Conservation (phyloP, 768 basidiomycete genomes). For the Mycena amicta region DNA sequence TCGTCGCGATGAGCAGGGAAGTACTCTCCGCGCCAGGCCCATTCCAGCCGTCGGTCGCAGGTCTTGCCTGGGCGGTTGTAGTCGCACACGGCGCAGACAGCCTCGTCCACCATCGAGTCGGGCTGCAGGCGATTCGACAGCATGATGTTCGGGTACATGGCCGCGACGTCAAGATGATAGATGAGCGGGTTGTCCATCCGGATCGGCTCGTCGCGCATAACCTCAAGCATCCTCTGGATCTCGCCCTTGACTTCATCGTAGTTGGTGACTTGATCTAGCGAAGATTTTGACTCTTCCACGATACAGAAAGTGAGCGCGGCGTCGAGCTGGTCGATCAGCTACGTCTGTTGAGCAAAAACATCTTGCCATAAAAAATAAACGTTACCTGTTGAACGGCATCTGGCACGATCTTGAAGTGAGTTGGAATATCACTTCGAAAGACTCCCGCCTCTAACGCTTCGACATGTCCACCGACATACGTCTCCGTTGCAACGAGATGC, state of each 20-base stretch:
- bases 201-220: slow-evolving; percentile 89
- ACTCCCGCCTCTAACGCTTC: slow-evolving; percentile 98
- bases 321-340: slow-evolving; percentile 95
- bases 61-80: slow-evolving; percentile 95
- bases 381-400: slow-evolving; percentile 79
- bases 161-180: slow-evolving; percentile 98
- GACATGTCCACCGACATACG: slow-evolving; percentile 98
- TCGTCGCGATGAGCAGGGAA: slow-evolving; percentile 98
- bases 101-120: slow-evolving; percentile 96
- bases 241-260: slow-evolving; percentile 89
- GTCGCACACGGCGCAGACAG: slow-evolving; percentile 97
- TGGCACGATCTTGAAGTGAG: slow-evolving; percentile 94
- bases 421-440: slow-evolving; percentile 92
- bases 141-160: slow-evolving; percentile 99
- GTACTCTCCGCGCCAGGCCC: slow-evolving; percentile 99
- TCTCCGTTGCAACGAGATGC: slow-evolving; percentile 95
- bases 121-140: slow-evolving; percentile 98
- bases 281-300: slow-evolving; percentile 77
- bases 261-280: slow-evolving; percentile 85
- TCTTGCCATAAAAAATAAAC: background rate
- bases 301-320: slow-evolving; percentile 89
- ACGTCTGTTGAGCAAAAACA: slow-evolving; percentile 7
- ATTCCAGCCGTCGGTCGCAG: slow-evolving; percentile 90
- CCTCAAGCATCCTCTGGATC: slow-evolving; percentile 77
- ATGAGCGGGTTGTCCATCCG: slow-evolving; percentile 92